Evolutionary conservation across 129 eudicot genomes (phyloP).

Genomic region (Tagetes patula): DNA sequence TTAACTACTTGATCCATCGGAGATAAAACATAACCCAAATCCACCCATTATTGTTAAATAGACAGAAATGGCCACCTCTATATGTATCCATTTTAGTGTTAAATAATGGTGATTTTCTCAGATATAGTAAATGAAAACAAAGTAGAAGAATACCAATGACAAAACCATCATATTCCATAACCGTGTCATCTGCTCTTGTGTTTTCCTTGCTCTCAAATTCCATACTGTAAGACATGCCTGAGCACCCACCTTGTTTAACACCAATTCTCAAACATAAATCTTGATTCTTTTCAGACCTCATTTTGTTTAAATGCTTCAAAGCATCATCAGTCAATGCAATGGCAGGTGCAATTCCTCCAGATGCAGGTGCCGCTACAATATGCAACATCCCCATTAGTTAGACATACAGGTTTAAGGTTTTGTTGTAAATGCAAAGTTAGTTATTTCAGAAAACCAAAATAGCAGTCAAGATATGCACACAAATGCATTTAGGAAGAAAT

Average conservation of each 20-base stretch:
- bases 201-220: constrained; percentile 87
- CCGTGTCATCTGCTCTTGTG: constrained; percentile 82
- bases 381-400: background rate
- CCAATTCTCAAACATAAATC: constrained; percentile 92
- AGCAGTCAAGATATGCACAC: constrained; percentile 7
- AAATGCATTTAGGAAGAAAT: background rate
- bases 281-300: constrained; percentile 70
- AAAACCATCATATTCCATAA: constrained; percentile 87
- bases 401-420: background rate
- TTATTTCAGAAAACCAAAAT: background rate
- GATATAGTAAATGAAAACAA: constrained; percentile 8
- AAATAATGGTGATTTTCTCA: background rate
- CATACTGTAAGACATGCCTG: constrained; percentile 98
- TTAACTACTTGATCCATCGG: background rate
- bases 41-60: background rate
- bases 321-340: constrained; percentile 84
- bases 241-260: constrained; percentile 98
- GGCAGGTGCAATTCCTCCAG: constrained; percentile 89
- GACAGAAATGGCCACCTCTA: background rate
- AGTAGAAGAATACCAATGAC: constrained; percentile 61
- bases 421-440: background rate
- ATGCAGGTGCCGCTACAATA: constrained; percentile 59
- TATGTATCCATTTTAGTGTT: background rate
- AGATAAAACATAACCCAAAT: background rate
- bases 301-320: constrained; percentile 76